A percentile compares a stretch with the other conserved stretches of the same genome.
phyloP scores from a whole-genome alignment of 2,329 filamentous ascomycete species.

The Penicillium sp. region DNA sequence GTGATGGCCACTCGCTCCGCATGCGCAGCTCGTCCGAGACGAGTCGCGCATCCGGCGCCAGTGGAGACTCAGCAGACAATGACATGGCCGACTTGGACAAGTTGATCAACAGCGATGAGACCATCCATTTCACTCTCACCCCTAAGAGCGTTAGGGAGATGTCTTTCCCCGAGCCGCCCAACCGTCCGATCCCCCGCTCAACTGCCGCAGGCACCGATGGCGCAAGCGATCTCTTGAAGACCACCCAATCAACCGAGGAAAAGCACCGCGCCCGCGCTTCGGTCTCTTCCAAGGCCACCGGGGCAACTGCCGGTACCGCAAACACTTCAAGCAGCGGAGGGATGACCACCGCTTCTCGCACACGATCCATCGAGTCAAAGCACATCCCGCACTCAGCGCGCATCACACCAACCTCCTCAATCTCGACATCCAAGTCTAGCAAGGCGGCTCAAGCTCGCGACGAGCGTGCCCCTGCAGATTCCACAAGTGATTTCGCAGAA shows the following conservation, averaged over 20 bases:
- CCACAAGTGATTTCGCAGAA: conserved; percentile 79
- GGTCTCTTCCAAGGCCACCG: conserved; percentile 20
- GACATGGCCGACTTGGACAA: conserved; percentile 73
- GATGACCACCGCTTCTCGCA: conserved; percentile 17
- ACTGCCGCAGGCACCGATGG: conserved; percentile 40
- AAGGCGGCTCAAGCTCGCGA: conserved; percentile 63
- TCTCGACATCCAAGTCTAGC: conserved; percentile 24
- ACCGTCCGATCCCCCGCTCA: conserved; percentile 33
- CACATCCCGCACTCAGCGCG: conserved; percentile 25
- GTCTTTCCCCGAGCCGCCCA: conserved; percentile 49
- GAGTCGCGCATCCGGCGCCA: conserved; percentile 30
- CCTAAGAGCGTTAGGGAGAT: conserved; percentile 77
- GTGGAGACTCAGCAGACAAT: conserved; percentile 41
- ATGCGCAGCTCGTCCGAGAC: conserved; percentile 41
- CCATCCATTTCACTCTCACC: conserved; percentile 79
- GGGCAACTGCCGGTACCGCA: not conserved
- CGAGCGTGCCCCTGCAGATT: conserved; percentile 65
- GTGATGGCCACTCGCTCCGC: conserved; percentile 30
- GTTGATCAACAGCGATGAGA: conserved; percentile 78
- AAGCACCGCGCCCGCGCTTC: conserved; percentile 20
- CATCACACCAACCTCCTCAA: conserved; percentile 9
- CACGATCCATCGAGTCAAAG: conserved; percentile 27
- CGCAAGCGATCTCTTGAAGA: conserved; percentile 41
- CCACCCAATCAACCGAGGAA: conserved; percentile 34
- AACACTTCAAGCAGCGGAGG: conserved; percentile 2